Percentiles rank a stretch among this genome's conserved stretches.
Conservation (phyloP, 2,329 filamentous ascomycete species). For the Stylonectria norvegica region DNA sequence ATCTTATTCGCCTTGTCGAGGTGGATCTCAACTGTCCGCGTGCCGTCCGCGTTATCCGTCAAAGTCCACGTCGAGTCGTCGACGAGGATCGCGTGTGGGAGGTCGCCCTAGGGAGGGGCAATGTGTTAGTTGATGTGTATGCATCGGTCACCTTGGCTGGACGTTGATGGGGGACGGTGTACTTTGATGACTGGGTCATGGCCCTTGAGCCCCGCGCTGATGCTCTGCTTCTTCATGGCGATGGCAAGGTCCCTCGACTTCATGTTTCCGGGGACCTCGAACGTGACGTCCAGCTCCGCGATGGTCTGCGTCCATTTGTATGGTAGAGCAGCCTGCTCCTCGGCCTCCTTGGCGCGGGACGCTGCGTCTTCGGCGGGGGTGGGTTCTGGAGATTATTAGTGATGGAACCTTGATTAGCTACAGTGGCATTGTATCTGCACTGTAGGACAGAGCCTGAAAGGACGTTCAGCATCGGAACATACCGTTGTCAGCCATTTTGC, state of each 20-base stretch:
- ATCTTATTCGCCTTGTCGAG: slow-evolving; percentile 96
- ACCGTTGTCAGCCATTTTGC: slow-evolving; percentile 43
- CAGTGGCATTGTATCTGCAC: too few species aligned
- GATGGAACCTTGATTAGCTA: not conserved
- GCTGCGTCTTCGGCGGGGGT: slow-evolving; percentile 56
- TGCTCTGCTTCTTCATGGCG: slow-evolving; percentile 72
- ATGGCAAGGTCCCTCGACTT: slow-evolving; percentile 83
- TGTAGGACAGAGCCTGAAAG: too few species aligned
- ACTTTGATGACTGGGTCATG: slow-evolving; percentile 82
- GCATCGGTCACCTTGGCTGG: not conserved
- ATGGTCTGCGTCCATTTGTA: slow-evolving; percentile 99
- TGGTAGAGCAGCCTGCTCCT: slow-evolving; percentile 85
- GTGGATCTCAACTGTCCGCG: slow-evolving; percentile 69
- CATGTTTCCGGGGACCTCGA: slow-evolving; percentile 75
- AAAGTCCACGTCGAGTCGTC: slow-evolving; percentile 97
- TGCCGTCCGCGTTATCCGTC: slow-evolving; percentile 66
- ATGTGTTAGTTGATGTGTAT: slow-evolving; percentile 5
- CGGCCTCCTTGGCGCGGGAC: slow-evolving; percentile 67
- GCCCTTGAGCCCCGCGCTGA: slow-evolving; percentile 83
- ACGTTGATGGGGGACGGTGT: slow-evolving; percentile 24
- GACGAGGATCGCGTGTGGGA: slow-evolving; percentile 73
- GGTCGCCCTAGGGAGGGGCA: slow-evolving; percentile 62
- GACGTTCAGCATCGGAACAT: too few species aligned
- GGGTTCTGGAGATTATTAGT: slow-evolving; percentile 40
- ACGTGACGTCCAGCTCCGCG: slow-evolving; percentile 75